These are phyloP conservation scores for Lipomyces kockii DNA, from an alignment of 805 yeast species.

Conservation along the genomic window DNA sequence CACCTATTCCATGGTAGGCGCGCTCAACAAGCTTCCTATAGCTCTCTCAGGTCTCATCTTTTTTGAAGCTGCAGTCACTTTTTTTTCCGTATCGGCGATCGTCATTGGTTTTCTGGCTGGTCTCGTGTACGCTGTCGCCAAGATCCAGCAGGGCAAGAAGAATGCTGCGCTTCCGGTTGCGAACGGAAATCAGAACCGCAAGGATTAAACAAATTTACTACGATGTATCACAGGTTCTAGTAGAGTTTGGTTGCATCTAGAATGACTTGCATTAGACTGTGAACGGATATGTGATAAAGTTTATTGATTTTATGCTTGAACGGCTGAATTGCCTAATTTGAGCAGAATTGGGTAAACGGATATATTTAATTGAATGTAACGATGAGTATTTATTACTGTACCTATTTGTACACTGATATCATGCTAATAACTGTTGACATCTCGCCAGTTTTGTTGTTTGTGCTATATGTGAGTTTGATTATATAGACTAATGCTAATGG, in stretches of 20 bases:
- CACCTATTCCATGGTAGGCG: conserved; percentile 99
- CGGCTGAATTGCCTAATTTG: no score
- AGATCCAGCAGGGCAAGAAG: conserved; percentile 76
- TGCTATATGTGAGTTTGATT: background rate
- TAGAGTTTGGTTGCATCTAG: background rate
- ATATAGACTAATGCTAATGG: background rate
- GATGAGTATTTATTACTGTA: background rate
- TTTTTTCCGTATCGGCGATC: conserved; percentile 88
- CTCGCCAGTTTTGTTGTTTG: background rate
- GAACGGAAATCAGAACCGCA: conserved; percentile 21
- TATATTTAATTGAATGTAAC: background rate
- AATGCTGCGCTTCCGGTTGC: conserved; percentile 28
- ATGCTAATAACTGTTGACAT: background rate
- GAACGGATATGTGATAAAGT: no score
- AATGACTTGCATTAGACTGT: background rate
- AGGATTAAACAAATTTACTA: conserved; percentile 24
- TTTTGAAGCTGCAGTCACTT: conserved; percentile 94
- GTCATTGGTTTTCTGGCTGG: conserved; percentile 95
- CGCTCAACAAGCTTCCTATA: conserved; percentile 95
- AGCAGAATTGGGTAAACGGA: background rate
- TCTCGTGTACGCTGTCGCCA: conserved; percentile 92
- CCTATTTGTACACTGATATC: background rate
- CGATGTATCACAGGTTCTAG: background rate
- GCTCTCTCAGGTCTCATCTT: conserved; percentile 93
- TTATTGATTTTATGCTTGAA: no score